These are phyloP conservation scores for Suillus clintonianus DNA, from an alignment of 768 basidiomycete genomes.

Conservation along the genomic window DNA sequence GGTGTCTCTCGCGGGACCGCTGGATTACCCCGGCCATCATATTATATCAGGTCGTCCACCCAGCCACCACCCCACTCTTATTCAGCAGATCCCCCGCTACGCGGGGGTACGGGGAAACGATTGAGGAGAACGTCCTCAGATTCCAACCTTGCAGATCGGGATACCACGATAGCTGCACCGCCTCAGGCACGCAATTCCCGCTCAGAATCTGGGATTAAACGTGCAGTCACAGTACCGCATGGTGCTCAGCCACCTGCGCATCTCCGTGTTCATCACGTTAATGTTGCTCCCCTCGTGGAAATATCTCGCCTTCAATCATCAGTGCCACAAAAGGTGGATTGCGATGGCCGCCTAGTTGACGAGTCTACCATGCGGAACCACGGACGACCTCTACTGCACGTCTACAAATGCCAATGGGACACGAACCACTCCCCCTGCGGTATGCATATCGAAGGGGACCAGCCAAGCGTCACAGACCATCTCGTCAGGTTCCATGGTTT, in stretches of 20 bases:
- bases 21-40: not conserved
- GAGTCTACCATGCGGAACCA: slow-evolving; percentile 27
- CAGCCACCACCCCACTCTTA: not conserved
- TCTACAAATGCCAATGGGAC: slow-evolving; percentile 35
- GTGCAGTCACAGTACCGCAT: not conserved
- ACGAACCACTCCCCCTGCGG: slow-evolving; percentile 23
- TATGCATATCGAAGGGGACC: slow-evolving; percentile 38
- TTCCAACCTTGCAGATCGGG: not conserved
- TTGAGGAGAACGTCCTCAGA: slow-evolving; percentile 2
- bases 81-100: slow-evolving; percentile 2
- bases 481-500: slow-evolving; percentile 32
- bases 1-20: not conserved
- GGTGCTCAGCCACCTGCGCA: not conserved
- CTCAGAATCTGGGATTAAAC: not conserved
- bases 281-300: not conserved
- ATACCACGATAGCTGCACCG: not conserved
- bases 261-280: not conserved
- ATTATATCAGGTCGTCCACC: not conserved
- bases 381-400: slow-evolving; percentile 24
- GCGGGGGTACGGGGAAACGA: not conserved
- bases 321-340: slow-evolving; percentile 21
- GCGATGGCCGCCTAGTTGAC: slow-evolving; percentile 29
- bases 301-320: not conserved
- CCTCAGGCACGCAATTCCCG: not conserved
- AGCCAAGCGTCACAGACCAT: slow-evolving; percentile 33